phyloP scores from a whole-genome alignment of 371 early-diverging fungal genomes.

The Ordospora pajunii region DNA sequence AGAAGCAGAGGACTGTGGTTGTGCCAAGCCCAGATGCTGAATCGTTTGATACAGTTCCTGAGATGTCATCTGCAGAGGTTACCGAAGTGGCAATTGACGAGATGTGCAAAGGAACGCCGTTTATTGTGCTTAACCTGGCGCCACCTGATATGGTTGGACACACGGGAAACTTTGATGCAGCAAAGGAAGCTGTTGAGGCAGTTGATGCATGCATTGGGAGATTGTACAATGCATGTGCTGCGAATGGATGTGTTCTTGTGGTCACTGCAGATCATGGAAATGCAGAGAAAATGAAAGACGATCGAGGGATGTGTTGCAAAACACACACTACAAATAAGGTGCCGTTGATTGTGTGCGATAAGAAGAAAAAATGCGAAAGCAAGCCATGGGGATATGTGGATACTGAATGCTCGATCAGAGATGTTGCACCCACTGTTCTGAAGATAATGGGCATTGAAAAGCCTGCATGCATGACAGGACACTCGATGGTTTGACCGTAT shows the following conservation, averaged over 20 bases:
- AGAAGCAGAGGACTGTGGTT: slow-evolving; percentile 75
- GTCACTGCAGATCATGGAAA: slow-evolving; percentile 99
- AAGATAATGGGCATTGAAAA: slow-evolving; percentile 75
- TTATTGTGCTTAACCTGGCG: slow-evolving; percentile 97
- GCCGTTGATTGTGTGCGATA: slow-evolving; percentile 75
- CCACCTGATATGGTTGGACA: slow-evolving; percentile 93
- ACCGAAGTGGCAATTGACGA: slow-evolving; percentile 65
- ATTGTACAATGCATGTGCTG: slow-evolving; percentile 78
- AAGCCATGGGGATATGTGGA: slow-evolving; percentile 52
- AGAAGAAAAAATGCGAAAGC: background rate
- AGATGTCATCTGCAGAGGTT: slow-evolving; percentile 79
- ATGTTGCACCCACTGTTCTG: slow-evolving; percentile 94
- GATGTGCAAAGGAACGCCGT: slow-evolving; percentile 63
- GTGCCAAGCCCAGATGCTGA: slow-evolving; percentile 83
- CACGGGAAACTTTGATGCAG: slow-evolving; percentile 87
- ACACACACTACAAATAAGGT: slow-evolving; percentile 65
- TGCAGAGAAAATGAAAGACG: slow-evolving; percentile 90
- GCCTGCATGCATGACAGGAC: slow-evolving; percentile 93
- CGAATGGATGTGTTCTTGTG: slow-evolving; percentile 76
- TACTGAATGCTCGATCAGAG: slow-evolving; percentile 68
- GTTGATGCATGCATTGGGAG: slow-evolving; percentile 84
- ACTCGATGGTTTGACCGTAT: background rate
- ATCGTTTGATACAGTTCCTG: slow-evolving; percentile 86
- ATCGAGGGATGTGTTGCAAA: slow-evolving; percentile 77
- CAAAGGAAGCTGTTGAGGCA: slow-evolving; percentile 76